Conservation (phyloP, 78 protist genomes). For the Paratrimastix pyriformis region DNA sequence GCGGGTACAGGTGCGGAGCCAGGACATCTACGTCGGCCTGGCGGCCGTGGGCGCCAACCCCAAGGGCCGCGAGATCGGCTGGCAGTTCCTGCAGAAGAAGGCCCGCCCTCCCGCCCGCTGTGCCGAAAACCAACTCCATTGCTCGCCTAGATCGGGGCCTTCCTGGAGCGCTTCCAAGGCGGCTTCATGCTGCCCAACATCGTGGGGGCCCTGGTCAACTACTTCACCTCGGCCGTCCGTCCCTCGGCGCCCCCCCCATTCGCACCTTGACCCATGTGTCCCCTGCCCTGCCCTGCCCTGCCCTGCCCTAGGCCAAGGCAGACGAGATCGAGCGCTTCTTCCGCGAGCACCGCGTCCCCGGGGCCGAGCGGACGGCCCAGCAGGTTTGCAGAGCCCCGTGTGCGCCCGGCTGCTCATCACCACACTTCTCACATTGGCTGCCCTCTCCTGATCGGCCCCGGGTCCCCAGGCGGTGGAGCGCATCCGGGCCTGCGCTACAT, state of each 20-base stretch:
- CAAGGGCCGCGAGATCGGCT: neutral
- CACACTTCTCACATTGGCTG: no score
- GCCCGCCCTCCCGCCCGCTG: neutral
- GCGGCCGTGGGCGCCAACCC: neutral
- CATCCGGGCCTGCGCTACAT: no score
- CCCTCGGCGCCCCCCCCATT: no score
- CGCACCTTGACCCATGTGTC: neutral
- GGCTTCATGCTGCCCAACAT: neutral
- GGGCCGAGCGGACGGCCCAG: neutral
- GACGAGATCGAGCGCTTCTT: neutral
- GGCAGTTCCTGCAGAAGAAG: constrained; percentile 19
- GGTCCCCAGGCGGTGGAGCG: no score
- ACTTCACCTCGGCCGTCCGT: no score
- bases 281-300: neutral
- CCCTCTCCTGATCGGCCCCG: no score
- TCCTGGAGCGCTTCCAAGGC: constrained; percentile 13
- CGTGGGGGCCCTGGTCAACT: no score
- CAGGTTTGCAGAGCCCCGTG: neutral
- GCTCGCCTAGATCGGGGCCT: neutral
- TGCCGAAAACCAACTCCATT: neutral
- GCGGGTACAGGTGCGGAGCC: neutral
- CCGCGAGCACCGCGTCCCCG: neutral
- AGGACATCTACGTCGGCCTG: constrained; percentile 15
- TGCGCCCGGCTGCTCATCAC: no score
- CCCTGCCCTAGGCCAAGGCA: neutral